phyloP scores from a whole-genome alignment of 305 asterid species.

The Fraxinus greggii region DNA sequence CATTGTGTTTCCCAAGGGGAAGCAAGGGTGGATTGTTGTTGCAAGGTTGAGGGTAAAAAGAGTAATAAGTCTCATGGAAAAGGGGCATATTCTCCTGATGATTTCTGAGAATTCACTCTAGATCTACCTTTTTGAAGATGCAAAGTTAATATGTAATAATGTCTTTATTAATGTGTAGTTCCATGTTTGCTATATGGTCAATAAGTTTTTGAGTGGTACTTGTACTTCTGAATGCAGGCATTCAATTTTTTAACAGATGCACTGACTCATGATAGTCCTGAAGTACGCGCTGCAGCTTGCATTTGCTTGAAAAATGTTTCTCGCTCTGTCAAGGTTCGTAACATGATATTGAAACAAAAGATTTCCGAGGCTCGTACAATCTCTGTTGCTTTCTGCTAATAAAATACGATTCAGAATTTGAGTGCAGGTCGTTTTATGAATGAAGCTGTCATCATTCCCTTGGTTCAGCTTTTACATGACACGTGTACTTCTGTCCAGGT shows the following conservation, averaged over 20 bases:
- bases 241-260: conserved; percentile 52
- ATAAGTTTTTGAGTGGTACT: not conserved
- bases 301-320: conserved; percentile 73
- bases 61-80: not conserved
- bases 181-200: conserved; percentile 1
- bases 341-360: conserved; percentile 9
- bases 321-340: conserved; percentile 85
- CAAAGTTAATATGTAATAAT: not conserved
- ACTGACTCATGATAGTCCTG: conserved; percentile 61
- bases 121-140: conserved; percentile 3
- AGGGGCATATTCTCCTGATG: not conserved
- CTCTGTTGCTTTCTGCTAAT: conserved; percentile 38
- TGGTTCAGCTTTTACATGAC: conserved; percentile 76
- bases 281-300: conserved; percentile 91
- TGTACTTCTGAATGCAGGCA: conserved; percentile 51
- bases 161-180: conserved; percentile 5
- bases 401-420: conserved; percentile 57
- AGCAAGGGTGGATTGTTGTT: not conserved
- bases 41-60: not conserved
- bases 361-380: conserved; percentile 11
- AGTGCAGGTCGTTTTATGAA: conserved; percentile 88
- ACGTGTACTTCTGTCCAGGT: conserved; percentile 74
- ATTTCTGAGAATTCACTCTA: not conserved
- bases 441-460: conserved; percentile 54
- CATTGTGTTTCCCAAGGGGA: not conserved